Percentiles rank a stretch among this genome's conserved stretches.
phyloP scores from a whole-genome alignment of 2,329 filamentous ascomycete species.

The Cercospora berteroae region DNA sequence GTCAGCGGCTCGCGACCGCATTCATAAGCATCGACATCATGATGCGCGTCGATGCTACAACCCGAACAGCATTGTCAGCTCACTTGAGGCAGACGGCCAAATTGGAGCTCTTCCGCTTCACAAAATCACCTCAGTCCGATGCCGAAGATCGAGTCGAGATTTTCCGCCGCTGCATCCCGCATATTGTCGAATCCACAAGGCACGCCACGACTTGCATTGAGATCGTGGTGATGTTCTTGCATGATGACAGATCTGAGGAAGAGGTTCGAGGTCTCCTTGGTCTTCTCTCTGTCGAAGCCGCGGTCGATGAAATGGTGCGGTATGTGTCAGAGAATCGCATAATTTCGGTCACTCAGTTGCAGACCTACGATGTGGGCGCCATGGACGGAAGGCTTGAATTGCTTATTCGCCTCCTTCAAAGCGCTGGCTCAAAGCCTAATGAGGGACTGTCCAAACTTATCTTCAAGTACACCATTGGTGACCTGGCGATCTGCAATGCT shows the following conservation, averaged over 20 bases:
- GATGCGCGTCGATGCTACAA: constrained; percentile 19
- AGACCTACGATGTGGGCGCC: constrained; percentile 5
- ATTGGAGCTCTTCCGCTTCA: constrained; percentile 26
- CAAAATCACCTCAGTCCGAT: constrained; percentile 4
- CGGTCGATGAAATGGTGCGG: constrained; percentile 41
- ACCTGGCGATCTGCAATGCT: constrained; percentile 24
- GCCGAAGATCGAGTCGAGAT: constrained; percentile 26
- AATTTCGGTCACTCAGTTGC: background rate
- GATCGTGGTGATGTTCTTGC: constrained; percentile 28
- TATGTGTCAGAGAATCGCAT: constrained; percentile 31
- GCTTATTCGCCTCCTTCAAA: constrained; percentile 47
- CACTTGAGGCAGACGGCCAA: constrained; percentile 23
- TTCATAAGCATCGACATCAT: constrained; percentile 32
- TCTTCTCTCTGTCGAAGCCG: constrained; percentile 27
- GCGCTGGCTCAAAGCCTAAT: constrained; percentile 6
- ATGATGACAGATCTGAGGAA: background rate
- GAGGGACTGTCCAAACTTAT: constrained; percentile 16
- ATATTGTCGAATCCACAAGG: constrained; percentile 20
- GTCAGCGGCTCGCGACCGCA: constrained; percentile 23
- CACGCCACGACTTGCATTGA: constrained; percentile 29
- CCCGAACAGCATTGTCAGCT: constrained; percentile 6
- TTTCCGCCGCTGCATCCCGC: constrained; percentile 26
- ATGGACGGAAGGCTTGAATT: constrained; percentile 53
- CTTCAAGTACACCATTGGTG: constrained; percentile 23
- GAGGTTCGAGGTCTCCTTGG: constrained; percentile 25